Conservation (phyloP, 1,139 yeast species). For the Wickerhamomyces sp. region DNA sequence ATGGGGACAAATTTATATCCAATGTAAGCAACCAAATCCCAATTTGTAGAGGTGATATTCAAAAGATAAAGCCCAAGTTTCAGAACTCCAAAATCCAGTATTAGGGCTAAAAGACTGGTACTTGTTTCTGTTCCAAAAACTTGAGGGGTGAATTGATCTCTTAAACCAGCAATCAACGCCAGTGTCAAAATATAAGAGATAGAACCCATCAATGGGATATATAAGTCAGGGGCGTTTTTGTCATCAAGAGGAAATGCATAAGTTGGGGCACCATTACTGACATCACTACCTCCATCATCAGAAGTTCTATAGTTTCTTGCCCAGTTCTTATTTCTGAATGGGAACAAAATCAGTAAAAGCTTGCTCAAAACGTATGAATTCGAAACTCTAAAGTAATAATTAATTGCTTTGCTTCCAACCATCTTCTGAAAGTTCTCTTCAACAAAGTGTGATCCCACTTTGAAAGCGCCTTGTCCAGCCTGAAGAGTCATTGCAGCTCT, state of each 20-base stretch:
- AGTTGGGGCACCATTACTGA: constrained; percentile 24
- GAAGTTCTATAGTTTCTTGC: constrained; percentile 35
- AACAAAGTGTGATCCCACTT: constrained; percentile 62
- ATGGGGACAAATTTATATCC: constrained; percentile 93
- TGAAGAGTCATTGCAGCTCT: constrained; percentile 83
- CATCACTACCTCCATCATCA: constrained; percentile 3
- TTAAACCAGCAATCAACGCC: constrained; percentile 82
- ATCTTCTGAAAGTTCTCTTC: constrained; percentile 63
- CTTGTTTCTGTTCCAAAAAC: constrained; percentile 88
- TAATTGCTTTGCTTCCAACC: constrained; percentile 46
- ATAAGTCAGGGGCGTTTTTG: constrained; percentile 92
- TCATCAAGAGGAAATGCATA: constrained; percentile 78
- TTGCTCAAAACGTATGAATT: constrained; percentile 80
- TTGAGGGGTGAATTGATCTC: constrained; percentile 92
- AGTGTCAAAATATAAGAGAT: constrained; percentile 82
- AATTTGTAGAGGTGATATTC: constrained; percentile 51
- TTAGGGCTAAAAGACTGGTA: constrained; percentile 77
- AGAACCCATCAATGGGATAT: constrained; percentile 91
- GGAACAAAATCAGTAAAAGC: constrained; percentile 69
- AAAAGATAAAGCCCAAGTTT: constrained; percentile 61
- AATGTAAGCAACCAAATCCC: constrained; percentile 85
- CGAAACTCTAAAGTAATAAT: constrained; percentile 88
- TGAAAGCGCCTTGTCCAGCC: constrained; percentile 78
- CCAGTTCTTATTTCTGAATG: constrained; percentile 84
- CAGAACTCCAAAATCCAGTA: constrained; percentile 61